Conservation (phyloP, 139 green algal species). For the Picochlorum costavermella region DNA sequence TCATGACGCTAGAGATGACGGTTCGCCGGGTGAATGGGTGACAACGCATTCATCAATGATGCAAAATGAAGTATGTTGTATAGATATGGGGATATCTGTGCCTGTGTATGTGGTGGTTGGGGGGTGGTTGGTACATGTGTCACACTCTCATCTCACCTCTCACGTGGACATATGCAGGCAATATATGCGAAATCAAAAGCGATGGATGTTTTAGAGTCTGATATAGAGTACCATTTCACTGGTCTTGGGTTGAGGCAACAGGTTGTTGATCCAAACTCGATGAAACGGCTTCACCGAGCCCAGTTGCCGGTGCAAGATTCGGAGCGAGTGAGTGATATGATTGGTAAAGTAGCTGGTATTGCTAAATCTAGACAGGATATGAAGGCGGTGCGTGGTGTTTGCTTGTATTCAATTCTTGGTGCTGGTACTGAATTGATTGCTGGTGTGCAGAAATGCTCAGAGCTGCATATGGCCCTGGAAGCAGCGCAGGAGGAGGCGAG, state of each 20-base stretch:
- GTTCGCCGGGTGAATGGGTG: not conserved
- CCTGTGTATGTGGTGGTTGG: not conserved
- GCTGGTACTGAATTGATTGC: not conserved
- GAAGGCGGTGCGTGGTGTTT: not conserved
- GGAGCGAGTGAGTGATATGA: conserved; percentile 14
- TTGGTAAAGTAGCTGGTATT: conserved; percentile 20
- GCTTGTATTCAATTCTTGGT: no score
- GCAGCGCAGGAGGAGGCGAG: conserved; percentile 8
- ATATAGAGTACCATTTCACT: conserved; percentile 20
- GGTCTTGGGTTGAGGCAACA: not conserved
- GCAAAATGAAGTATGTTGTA: conserved; percentile 2
- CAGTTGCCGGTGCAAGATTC: conserved; percentile 16
- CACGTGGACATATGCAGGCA: not conserved
- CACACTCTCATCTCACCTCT: not conserved
- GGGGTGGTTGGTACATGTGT: not conserved
- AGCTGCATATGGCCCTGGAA: conserved; percentile 13
- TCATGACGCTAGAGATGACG: no score
- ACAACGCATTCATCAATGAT: not conserved
- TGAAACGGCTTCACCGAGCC: conserved; percentile 18
- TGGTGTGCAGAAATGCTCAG: conserved; percentile 21
- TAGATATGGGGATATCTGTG: not conserved
- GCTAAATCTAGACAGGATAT: not conserved
- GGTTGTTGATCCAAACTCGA: conserved; percentile 4
- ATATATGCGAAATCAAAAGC: conserved; percentile 7
- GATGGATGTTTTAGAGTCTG: conserved; percentile 21